Percentiles rank a stretch among this genome's conserved stretches.
phyloP scores from a whole-genome alignment of 352 stramenopile genomes.

The Phytopythium ostracodes region DNA sequence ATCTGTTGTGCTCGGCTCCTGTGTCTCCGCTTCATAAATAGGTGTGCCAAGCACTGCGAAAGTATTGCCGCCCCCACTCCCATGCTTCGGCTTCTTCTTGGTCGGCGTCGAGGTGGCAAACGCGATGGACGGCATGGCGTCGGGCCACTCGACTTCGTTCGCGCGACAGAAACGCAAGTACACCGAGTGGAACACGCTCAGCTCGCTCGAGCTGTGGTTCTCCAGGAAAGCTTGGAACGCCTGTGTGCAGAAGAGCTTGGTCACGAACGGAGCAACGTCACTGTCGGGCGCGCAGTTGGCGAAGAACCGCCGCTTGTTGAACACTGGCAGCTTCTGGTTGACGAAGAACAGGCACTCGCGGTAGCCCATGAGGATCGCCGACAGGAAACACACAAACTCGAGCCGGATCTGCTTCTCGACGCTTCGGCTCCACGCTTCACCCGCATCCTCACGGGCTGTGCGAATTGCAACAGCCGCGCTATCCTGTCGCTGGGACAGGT shows the following conservation, averaged over 20 bases:
- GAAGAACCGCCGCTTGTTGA: conserved; percentile 84
- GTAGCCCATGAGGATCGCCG: conserved; percentile 67
- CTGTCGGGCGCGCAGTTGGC: conserved; percentile 46
- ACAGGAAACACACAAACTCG: conserved; percentile 73
- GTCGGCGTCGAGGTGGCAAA: conserved; percentile 8
- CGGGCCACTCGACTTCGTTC: conserved; percentile 50
- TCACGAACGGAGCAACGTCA: conserved; percentile 65
- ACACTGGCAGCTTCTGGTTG: conserved; percentile 83
- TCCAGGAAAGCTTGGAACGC: conserved; percentile 81
- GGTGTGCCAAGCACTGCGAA: not conserved
- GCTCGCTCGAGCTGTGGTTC: conserved; percentile 60
- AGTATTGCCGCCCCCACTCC: not conserved
- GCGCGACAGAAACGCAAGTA: conserved; percentile 57
- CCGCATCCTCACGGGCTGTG: not conserved
- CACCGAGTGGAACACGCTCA: conserved; percentile 76
- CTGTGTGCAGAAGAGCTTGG: conserved; percentile 66
- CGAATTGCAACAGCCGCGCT: conserved; percentile 1
- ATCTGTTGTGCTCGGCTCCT: not conserved
- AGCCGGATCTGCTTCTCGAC: conserved; percentile 63
- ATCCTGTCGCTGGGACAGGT: conserved; percentile 13
- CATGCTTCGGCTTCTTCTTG: conserved; percentile 1
- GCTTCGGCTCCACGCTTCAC: conserved; percentile 10
- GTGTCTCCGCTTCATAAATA: conserved; percentile 3
- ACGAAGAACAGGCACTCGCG: conserved; percentile 86
- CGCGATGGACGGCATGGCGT: conserved; percentile 21